phyloP scores from a whole-genome alignment of 83 land plant species.

The Diphasiastrum complanatum region DNA sequence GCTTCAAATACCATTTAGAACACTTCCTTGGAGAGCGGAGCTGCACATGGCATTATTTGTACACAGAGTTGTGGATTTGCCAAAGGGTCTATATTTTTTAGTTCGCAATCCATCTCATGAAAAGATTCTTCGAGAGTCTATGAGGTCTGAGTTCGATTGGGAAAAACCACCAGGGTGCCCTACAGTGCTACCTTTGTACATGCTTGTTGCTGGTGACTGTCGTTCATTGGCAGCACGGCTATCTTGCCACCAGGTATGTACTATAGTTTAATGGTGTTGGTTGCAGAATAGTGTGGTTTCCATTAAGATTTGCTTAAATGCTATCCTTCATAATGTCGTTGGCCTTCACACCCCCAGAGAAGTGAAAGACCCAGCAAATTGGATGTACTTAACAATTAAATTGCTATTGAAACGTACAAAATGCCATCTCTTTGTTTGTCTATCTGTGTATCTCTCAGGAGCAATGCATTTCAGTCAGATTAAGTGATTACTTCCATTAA shows the following conservation, averaged over 20 bases:
- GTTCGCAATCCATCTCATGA: slow-evolving; percentile 74
- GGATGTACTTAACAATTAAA: too few species aligned
- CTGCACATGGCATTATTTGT: slow-evolving; percentile 80
- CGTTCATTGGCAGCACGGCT: slow-evolving; percentile 23
- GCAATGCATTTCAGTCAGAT: too few species aligned
- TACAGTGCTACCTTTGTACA: slow-evolving; percentile 24
- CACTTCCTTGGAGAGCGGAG: slow-evolving; percentile 71
- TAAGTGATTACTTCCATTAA: too few species aligned
- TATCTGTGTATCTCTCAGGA: too few species aligned
- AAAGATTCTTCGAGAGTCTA: slow-evolving; percentile 38
- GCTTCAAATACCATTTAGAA: slow-evolving; percentile 61
- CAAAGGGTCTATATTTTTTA: slow-evolving; percentile 71
- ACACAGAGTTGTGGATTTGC: slow-evolving; percentile 67
- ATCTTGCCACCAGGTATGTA: slow-evolving; percentile 35
- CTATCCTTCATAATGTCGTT: too few species aligned
- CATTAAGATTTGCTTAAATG: too few species aligned
- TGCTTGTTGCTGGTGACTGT: slow-evolving; percentile 24
- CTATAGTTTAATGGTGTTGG: slow-evolving; percentile 1
- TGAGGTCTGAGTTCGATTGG: slow-evolving; percentile 33
- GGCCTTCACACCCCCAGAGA: too few species aligned
- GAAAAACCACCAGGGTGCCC: slow-evolving; percentile 35
- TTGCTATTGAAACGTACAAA: too few species aligned
- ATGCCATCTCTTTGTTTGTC: too few species aligned
- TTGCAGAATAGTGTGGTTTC: neutral
- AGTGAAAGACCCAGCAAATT: too few species aligned